Percentiles rank a stretch among this genome's conserved stretches.
Evolutionary conservation across 2,329 filamentous ascomycete species (phyloP).

Genomic region (Fusarium euwallaceae): DNA sequence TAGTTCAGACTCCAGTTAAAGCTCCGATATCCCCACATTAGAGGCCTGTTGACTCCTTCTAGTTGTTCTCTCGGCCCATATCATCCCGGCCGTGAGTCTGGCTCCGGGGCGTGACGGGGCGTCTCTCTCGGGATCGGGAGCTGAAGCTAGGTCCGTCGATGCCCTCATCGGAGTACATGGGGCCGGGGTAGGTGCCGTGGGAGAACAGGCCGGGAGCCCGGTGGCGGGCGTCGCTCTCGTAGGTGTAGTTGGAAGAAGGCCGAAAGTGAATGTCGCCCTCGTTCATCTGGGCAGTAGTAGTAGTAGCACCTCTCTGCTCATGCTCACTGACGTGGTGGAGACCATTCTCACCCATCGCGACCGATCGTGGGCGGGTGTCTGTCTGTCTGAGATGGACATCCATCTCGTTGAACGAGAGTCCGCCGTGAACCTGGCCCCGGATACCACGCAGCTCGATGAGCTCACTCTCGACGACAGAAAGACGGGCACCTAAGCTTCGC

Average conservation of each 20-base stretch:
- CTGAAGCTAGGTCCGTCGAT: background rate
- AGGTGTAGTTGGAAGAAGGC: background rate
- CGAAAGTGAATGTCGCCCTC: background rate
- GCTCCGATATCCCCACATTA: background rate
- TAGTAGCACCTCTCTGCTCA: background rate
- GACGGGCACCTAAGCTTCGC: background rate
- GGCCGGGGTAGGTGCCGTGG: background rate
- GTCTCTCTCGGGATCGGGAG: background rate
- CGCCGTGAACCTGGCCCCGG: background rate
- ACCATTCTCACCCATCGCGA: background rate
- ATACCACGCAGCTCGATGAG: background rate
- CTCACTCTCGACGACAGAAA: background rate
- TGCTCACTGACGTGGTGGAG: background rate
- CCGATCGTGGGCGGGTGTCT: background rate
- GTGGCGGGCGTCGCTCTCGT: background rate
- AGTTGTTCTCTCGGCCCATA: background rate
- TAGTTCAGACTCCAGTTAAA: background rate
- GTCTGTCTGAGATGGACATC: background rate
- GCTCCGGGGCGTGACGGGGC: conserved; percentile 17
- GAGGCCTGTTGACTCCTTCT: background rate
- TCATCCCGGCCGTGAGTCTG: conserved; percentile 11
- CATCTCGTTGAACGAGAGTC: background rate
- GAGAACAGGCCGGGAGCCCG: background rate
- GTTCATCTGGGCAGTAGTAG: background rate
- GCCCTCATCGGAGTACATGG: background rate